phyloP scores from a whole-genome alignment of 805 yeast species.

The Saccharomycopsis sp. region DNA sequence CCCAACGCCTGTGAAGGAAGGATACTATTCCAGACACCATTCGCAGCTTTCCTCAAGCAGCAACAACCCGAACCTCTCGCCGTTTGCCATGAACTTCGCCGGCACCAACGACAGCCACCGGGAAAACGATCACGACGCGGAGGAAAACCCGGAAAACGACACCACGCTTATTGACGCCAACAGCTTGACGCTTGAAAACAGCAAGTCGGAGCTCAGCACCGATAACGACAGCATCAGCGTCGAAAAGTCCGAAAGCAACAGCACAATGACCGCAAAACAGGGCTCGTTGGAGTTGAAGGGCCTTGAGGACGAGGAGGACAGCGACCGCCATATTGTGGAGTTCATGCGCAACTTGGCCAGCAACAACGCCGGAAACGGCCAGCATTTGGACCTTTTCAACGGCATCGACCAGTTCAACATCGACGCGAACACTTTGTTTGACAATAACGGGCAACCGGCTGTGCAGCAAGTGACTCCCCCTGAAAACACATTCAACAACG shows the following conservation, averaged over 20 bases:
- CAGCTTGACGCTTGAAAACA: conserved; percentile 5
- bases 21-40: neutral
- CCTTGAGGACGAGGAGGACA: neutral
- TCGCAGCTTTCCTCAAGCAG: neutral
- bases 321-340: neutral
- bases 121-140: neutral
- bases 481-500: conserved; percentile 8
- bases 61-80: neutral
- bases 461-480: neutral
- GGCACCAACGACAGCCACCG: neutral
- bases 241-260: neutral
- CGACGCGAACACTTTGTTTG: neutral
- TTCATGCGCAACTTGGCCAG: neutral
- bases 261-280: neutral
- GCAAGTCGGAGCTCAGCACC: neutral
- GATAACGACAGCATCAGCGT: conserved; percentile 2
- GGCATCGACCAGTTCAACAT: neutral
- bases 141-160: neutral
- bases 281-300: neutral
- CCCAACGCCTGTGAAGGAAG: neutral
- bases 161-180: neutral
- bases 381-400: neutral
- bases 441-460: neutral
- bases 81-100: neutral
- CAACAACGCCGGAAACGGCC: neutral